Percentiles rank a stretch among this genome's conserved stretches.
Evolutionary conservation across 192 early-diverging fungal species (phyloP).

Genomic region (Linderina pennispora): DNA sequence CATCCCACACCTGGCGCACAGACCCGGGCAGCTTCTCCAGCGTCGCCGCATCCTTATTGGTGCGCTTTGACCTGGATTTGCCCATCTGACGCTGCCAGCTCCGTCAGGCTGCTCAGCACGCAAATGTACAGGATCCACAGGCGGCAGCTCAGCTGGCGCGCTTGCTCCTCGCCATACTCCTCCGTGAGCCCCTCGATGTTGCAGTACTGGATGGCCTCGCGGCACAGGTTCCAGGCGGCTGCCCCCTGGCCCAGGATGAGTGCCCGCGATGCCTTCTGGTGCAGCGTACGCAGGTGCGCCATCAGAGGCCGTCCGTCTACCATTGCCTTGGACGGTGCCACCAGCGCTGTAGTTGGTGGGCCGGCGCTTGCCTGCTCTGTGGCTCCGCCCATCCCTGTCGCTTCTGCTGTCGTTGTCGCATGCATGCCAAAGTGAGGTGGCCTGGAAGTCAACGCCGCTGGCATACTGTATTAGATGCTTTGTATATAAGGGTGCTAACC

Average conservation of each 20-base stretch:
- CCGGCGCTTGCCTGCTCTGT: too few species aligned
- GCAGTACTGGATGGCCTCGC: slow-evolving; percentile 30
- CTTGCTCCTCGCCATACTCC: slow-evolving; percentile 36
- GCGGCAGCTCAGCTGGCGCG: slow-evolving; percentile 42
- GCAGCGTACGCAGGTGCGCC: slow-evolving; percentile 22
- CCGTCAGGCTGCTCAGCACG: slow-evolving; percentile 39
- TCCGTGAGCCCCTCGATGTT: slow-evolving; percentile 20
- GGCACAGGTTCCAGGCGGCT: slow-evolving; percentile 27
- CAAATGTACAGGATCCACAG: slow-evolving; percentile 47
- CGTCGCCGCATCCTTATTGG: background rate
- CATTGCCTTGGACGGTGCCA: too few species aligned
- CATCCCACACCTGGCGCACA: slow-evolving; percentile 32
- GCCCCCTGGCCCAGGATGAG: slow-evolving; percentile 36
- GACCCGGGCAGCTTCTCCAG: slow-evolving; percentile 16
- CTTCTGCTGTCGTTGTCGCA: too few species aligned
- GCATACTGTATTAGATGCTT: too few species aligned
- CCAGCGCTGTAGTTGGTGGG: too few species aligned
- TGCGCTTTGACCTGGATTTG: slow-evolving; percentile 9
- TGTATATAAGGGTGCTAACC: too few species aligned
- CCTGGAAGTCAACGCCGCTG: too few species aligned
- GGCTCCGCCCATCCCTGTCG: too few species aligned
- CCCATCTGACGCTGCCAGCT: slow-evolving; percentile 29
- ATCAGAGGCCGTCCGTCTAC: background rate
- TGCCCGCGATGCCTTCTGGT: slow-evolving; percentile 44
- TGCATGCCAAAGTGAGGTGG: too few species aligned